A percentile compares a stretch with the other conserved stretches of the same genome.
phyloP scores from a whole-genome alignment of 2,329 filamentous ascomycete species.

The Colletotrichum karsti region DNA sequence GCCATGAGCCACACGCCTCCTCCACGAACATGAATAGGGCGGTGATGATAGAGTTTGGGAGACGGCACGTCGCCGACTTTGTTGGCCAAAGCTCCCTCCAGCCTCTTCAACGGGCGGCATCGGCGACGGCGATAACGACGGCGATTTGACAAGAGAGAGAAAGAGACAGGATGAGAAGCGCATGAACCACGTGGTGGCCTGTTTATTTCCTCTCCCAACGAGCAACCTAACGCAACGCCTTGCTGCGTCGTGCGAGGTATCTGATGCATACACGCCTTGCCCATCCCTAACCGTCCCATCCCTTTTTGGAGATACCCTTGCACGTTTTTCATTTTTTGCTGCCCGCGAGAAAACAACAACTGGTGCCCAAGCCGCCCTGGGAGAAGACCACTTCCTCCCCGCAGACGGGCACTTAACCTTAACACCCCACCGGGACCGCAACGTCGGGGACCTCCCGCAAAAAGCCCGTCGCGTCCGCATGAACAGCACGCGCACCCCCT shows the following conservation, averaged over 20 bases:
- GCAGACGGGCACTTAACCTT: slow-evolving; percentile 21
- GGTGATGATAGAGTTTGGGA: neutral
- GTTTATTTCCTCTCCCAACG: neutral
- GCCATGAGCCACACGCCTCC: neutral
- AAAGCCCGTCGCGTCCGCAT: neutral
- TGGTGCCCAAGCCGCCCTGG: neutral
- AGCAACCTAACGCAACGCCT: slow-evolving; percentile 3
- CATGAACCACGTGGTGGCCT: slow-evolving; percentile 13
- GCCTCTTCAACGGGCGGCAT: neutral
- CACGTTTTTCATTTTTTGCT: neutral
- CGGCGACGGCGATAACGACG: neutral
- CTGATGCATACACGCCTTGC: slow-evolving; percentile 28
- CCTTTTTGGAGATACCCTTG: slow-evolving; percentile 6
- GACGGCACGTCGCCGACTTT: neutral
- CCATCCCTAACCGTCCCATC: slow-evolving; percentile 22
- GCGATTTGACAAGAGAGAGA: neutral
- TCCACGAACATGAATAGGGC: neutral
- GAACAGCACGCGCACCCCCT: neutral
- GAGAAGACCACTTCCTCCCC: neutral
- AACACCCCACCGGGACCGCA: slow-evolving; percentile 1
- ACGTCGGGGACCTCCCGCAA: neutral
- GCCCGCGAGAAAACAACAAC: neutral
- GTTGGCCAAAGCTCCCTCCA: neutral
- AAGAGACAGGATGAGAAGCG: neutral
- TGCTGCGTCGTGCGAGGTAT: slow-evolving; percentile 19